Base-by-base conservation (phyloP, 2,329 filamentous ascomycete species). In the Diplodia scrobiculata region DNA sequence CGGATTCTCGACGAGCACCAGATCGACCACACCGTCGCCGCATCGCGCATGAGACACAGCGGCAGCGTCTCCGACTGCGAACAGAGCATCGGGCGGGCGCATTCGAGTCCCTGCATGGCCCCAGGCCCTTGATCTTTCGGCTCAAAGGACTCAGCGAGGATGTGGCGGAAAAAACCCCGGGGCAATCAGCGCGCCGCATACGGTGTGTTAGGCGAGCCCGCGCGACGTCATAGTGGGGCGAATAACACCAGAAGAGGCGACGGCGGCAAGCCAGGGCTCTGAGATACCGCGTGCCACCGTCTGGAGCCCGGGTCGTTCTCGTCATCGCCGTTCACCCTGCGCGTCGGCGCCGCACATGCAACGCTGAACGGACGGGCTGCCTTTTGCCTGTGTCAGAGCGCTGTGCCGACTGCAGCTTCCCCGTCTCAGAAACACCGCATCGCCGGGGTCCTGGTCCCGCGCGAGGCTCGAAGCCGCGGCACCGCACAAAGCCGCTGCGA, bases 201-300 rank as follows among this genome's bases (percentile, higher is more conserved):
- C 64, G 64, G 54, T 50, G 52, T 41, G 63, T 51, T 60, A 66
- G 45, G 64, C 64, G 53, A 66, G 64, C 9, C 14, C 47, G 32
- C 14, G 10, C 47, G 53, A 66, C 64, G 64, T 66, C 64, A 66
- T 52, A 52, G 64, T 60, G 64, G 64, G 41, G 45, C 32, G 45
- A 21, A 47, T 54, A 66, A 66, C 64, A 66, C 47, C 64, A 66
- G 29, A 63, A 53, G 32, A 41, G 60, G 50, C 48, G 50, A 53
- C 48, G 60, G 50, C 60, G 60, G 60, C 60, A 63, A 63, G 19
- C 50, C 47, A 63, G 45, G 45, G 58, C 58, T 36, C 58, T 50
- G 5, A 6, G 58, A 62, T 62, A 62, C 58, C 58, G 45, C 58
- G 58, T 62, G 29, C 58, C 58, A 62, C 27, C 58, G 58, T 47